Evolutionary conservation across 148 eudicot species (phyloP), one percentile per base, ranked within the genome.

Genomic region (Diospyros kaki): DNA sequence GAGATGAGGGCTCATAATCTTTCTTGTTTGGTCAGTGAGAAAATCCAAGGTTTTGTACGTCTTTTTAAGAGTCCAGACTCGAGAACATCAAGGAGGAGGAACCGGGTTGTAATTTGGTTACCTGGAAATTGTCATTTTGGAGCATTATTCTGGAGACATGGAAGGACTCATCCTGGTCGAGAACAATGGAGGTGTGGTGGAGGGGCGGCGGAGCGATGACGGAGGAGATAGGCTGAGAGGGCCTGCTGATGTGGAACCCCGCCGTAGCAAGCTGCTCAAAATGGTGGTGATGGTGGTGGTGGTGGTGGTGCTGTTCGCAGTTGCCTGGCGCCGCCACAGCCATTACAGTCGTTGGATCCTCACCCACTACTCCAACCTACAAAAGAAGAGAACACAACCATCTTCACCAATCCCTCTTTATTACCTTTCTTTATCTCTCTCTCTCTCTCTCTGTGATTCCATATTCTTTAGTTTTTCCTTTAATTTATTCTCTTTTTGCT

Each of bases 61-160:
- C 28, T 28, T 28, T 28, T 28, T 28, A 28, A 28, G 28, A 28
- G 28, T 28, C 28, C 28, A 28, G 28, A 28, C 28, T 28, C 28
- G 28, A 28, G 28, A 28, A 28, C 28, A 28, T 28, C 28, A 28
- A 28, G 28, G 28, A 38, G 11, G 0, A 58, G 9, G 54, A 62
- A 6, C 4, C 45, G 11, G 50, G 38, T 51, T 52, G 69, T 28
- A 28, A 28, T 52, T 74, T 64, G 40, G 63, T 60, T 89, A 94
- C 98, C 97, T 87, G 98, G 66, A 89, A 95, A 80, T 75, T 84
- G 1, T 89, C 86, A 74, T 82, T 82, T 65, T 83, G 98, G 74
- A 93, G 91, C 86, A 90, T 87, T 10, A 90, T 81, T 75, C 96
- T 81, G 50, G 96, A 86, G 74, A 90, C 87, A 81, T 89, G 97